Conservation (phyloP, 129 eudicot species). For the Flaveria bidentis region DNA sequence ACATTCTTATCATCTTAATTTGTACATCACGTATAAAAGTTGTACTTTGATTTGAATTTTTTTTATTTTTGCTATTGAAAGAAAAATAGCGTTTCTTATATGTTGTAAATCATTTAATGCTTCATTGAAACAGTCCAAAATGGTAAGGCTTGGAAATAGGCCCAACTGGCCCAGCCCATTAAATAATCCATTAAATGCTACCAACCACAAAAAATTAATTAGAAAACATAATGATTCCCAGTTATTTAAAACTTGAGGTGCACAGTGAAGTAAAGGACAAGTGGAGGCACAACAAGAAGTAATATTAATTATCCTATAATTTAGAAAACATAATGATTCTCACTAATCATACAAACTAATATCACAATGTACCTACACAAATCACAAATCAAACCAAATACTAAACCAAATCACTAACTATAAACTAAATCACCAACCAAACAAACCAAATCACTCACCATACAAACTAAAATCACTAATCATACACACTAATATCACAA, state of each 20-base stretch:
- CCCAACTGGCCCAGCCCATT: constrained; percentile 39
- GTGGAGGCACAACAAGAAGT: not conserved
- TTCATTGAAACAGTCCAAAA: constrained; percentile 14
- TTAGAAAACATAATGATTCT: too few species aligned
- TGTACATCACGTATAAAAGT: not conserved
- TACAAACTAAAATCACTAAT: too few species aligned
- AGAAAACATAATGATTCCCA: constrained; percentile 29
- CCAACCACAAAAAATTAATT: constrained; percentile 20
- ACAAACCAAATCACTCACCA: too few species aligned
- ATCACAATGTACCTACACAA: too few species aligned
- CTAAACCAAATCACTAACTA: too few species aligned
- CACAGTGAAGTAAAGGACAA: constrained; percentile 10
- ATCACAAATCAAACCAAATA: too few species aligned
- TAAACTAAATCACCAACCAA: too few species aligned
- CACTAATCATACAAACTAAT: too few species aligned
- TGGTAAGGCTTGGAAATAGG: constrained; percentile 26
- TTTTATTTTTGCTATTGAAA: not conserved
- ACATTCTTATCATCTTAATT: not conserved
- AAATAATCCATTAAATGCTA: constrained; percentile 17
- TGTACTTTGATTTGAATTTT: not conserved
- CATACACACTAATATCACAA: too few species aligned
- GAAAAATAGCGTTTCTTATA: not conserved
- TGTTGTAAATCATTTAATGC: constrained; percentile 20
- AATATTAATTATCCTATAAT: too few species aligned
- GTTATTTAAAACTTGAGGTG: constrained; percentile 24